Evolutionary conservation across 345 rosid species (phyloP).

Genomic region (Ceriops tagal): DNA sequence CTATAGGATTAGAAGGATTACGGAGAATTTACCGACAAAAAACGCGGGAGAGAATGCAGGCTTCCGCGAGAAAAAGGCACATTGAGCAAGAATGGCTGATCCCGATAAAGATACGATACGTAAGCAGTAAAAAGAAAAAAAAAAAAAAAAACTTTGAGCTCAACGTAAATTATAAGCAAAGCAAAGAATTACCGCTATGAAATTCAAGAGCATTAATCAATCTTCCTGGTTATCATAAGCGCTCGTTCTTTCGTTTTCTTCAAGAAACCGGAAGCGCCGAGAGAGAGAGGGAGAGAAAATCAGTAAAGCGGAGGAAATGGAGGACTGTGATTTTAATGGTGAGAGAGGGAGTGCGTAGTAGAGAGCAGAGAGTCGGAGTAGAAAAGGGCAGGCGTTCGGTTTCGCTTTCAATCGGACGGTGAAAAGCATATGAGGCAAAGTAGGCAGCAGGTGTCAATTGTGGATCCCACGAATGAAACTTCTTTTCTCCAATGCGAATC

Average conservation of each 20-base stretch:
- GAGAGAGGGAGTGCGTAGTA: background rate
- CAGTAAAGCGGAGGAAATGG: background rate
- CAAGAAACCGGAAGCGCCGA: too few species aligned
- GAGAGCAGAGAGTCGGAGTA: background rate
- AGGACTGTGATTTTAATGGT: background rate
- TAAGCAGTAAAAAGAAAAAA: background rate
- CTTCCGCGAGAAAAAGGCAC: constrained; percentile 9
- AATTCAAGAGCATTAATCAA: background rate
- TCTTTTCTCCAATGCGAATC: background rate
- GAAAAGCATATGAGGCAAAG: background rate
- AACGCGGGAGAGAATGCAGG: constrained; percentile 27
- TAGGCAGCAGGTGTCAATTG: background rate
- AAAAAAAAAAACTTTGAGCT: too few species aligned
- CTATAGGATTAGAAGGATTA: background rate
- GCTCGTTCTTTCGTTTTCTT: background rate
- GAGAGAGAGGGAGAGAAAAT: too few species aligned
- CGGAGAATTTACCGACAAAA: constrained; percentile 26
- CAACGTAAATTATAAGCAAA: constrained; percentile 2
- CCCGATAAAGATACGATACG: constrained; percentile 31
- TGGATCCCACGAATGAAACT: background rate
- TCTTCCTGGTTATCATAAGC: background rate
- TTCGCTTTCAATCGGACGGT: background rate
- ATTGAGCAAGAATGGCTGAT: constrained; percentile 19
- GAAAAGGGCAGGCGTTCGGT: background rate
- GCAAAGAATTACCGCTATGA: background rate